A percentile compares a stretch with the other conserved stretches of the same genome.
Evolutionary conservation across 306 rosid genomes (phyloP).

Genomic region (Cyamopsis tetragonoloba): DNA sequence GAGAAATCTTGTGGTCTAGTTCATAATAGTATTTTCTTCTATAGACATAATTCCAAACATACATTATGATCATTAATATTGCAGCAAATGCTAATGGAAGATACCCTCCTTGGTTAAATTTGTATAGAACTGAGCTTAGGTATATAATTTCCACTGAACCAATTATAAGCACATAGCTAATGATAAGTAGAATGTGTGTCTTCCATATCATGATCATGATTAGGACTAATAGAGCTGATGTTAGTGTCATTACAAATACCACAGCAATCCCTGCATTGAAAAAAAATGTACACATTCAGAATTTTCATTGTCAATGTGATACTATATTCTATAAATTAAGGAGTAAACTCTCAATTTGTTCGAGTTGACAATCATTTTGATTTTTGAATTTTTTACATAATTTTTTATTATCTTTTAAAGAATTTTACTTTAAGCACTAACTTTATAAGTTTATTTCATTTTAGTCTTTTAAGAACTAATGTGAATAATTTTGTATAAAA

Average conservation of each 20-base stretch:
- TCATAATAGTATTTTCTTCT: slow-evolving; percentile 61
- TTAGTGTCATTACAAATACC: slow-evolving; percentile 83
- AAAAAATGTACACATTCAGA: neutral
- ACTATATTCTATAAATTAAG: too few relatives aligned
- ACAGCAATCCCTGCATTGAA: slow-evolving; percentile 84
- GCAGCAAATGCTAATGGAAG: too few relatives aligned
- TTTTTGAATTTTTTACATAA: too few relatives aligned
- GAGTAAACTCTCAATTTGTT: too few relatives aligned
- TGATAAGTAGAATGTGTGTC: too few relatives aligned
- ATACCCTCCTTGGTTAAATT: slow-evolving; percentile 78
- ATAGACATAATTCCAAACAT: slow-evolving; percentile 63
- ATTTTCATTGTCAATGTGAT: neutral
- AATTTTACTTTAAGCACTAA: too few relatives aligned
- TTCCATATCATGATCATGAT: slow-evolving; percentile 71
- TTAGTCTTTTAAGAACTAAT: too few relatives aligned
- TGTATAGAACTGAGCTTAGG: slow-evolving; percentile 73
- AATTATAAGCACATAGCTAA: slow-evolving; percentile 46
- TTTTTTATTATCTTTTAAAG: too few relatives aligned
- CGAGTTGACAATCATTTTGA: too few relatives aligned
- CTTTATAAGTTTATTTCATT: too few relatives aligned
- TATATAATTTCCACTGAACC: slow-evolving; percentile 58
- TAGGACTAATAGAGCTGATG: slow-evolving; percentile 56
- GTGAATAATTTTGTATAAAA: too few relatives aligned
- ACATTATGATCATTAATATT: slow-evolving; percentile 71
- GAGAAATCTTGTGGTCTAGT: slow-evolving; percentile 52